A percentile compares a stretch with the other conserved stretches of the same genome.
Conservation (phyloP, 108 stramenopile genomes). For the Skeletonema menzelii region DNA sequence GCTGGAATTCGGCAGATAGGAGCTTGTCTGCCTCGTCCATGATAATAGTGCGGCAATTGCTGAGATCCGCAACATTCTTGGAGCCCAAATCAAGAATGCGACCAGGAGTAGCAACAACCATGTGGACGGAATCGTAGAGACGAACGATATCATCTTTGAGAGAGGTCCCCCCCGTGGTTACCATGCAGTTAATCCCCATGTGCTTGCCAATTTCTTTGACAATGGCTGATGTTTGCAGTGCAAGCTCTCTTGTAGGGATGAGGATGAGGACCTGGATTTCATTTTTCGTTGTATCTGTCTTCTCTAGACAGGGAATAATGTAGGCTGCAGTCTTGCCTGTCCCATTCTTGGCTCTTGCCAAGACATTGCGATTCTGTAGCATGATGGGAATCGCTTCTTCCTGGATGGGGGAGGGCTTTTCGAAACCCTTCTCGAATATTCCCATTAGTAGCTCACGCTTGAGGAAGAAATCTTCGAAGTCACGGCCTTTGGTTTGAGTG, state of each 20-base stretch:
- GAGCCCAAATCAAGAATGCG: slow-evolving; percentile 97
- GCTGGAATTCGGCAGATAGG: slow-evolving; percentile 95
- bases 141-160: slow-evolving; percentile 99
- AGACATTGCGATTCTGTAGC: slow-evolving; percentile 93
- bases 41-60: slow-evolving; percentile 93
- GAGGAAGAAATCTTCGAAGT: slow-evolving; percentile 98
- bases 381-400: slow-evolving; percentile 99
- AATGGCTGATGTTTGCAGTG: slow-evolving; percentile 97
- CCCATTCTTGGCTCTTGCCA: slow-evolving; percentile 97
- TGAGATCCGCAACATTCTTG: slow-evolving; percentile 94
- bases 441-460: slow-evolving; percentile 97
- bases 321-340: slow-evolving; percentile 99
- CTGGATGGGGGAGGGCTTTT: slow-evolving; percentile 97
- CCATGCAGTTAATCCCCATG: slow-evolving; percentile 97
- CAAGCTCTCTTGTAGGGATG: slow-evolving; percentile 97
- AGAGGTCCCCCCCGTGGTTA: slow-evolving; percentile 97
- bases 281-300: slow-evolving; percentile 88
- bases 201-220: slow-evolving; percentile 98
- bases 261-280: slow-evolving; percentile 95
- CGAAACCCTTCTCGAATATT: slow-evolving; percentile 99
- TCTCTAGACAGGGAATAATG: slow-evolving; percentile 98
- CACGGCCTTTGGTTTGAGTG: slow-evolving; percentile 94
- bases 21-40: slow-evolving; percentile 99
- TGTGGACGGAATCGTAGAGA: slow-evolving; percentile 94
- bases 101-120: slow-evolving; percentile 97